Base-by-base conservation (phyloP, 78 protist species). In the Tieghemostelium lacteum region DNA sequence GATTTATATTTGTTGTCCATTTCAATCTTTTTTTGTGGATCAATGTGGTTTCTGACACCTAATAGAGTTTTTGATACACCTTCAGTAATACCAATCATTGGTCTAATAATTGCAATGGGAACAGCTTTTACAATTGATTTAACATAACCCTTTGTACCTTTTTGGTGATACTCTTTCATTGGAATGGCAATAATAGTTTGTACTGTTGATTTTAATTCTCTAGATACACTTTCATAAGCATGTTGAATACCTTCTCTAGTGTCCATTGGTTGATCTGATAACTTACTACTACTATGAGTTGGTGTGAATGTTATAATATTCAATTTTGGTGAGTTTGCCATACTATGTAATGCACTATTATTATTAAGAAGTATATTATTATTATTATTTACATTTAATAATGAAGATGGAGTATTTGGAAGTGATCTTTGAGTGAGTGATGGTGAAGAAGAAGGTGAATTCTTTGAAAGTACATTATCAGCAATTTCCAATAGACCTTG, bases 111-210 rank as follows among this genome's bases (percentile, higher is more conserved):
- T 17, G 93, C 93, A 5, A 86, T 74, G 14, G 93, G 93, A 17
- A 86, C 93, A 19, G 93, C 93, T 65, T 74, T 55, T 1, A 86
- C 86, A 37, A 86, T 74, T 29, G 93, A 86, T 42, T 86, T 86
- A 5, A 86, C 77, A 55, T 75, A 75, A 19, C 93, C 93, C 31
- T 74, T 74, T 2, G 93, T 71, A 14, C 93, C 93, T 57, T 73
- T 86, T 62, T 86, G 72, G 24, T 71, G 83, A 40, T 86, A 86
- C 17, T 86, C 93, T 49, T 74, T 62, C 87, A 86, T 73, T 64
- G 93, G 93, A 10, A 86, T 57, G 6, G 93, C 93, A 33, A 86
- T 75, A 50, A 86, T 86, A 2, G 93, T 86, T 37, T 73, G 87
- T 0, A 77, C 93, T 0, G 93, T 71, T 19, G 75, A 73, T 73